Percentiles rank a stretch among this genome's conserved stretches.
Conservation (phyloP, 441 rosid genomes). For the Populus hybrid region DNA sequence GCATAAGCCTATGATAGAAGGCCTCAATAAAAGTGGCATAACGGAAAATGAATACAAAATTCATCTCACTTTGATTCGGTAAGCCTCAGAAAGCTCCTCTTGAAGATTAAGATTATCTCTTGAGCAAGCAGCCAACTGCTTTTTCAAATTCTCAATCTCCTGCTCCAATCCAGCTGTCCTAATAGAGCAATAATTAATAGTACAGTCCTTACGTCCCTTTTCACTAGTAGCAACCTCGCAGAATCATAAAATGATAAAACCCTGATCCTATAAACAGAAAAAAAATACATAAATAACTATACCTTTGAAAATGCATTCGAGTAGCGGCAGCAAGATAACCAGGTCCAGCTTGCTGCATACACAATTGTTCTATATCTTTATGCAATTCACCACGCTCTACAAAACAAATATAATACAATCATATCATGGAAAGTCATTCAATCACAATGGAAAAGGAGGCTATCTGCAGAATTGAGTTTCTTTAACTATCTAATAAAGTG, state of each 20-base stretch:
- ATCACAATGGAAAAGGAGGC: too few relatives aligned
- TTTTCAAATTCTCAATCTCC: conserved; percentile 86
- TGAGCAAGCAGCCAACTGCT: conserved; percentile 56
- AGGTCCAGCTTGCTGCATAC: conserved; percentile 98
- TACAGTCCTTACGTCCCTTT: conserved; percentile 4
- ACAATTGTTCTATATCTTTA: conserved; percentile 94
- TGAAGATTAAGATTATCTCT: conserved; percentile 81
- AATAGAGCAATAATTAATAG: conserved; percentile 36
- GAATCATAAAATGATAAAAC: neutral
- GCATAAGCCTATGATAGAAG: conserved; percentile 9
- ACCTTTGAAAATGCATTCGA: conserved; percentile 98
- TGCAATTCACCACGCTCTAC: conserved; percentile 82
- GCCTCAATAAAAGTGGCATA: neutral
- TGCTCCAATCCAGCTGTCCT: conserved; percentile 99
- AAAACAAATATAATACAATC: conserved; percentile 1
- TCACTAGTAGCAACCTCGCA: conserved; percentile 3
- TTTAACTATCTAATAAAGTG: neutral
- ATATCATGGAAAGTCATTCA: neutral
- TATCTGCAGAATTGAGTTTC: neutral
- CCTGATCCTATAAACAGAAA: neutral
- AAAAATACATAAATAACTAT: conserved; percentile 1
- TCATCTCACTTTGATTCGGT: conserved; percentile 68
- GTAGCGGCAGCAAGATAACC: conserved; percentile 88
- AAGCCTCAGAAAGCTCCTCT: conserved; percentile 98
- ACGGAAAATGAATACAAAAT: neutral